Conservation (phyloP, 208 protist species). For the Porcisia hertigi region DNA sequence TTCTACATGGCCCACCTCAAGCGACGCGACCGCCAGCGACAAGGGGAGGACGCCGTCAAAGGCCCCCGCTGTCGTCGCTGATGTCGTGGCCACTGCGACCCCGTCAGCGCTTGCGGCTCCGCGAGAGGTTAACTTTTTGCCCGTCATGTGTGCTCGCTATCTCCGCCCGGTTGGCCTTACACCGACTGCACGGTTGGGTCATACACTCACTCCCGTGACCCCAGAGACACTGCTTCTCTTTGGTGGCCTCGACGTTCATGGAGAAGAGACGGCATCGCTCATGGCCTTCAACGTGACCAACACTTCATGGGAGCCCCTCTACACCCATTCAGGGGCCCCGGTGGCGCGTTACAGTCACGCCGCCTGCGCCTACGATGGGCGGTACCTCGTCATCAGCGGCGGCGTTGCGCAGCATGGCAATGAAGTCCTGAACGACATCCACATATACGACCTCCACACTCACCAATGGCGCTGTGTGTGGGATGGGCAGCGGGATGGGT, state of each 20-base stretch:
- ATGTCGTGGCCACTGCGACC: not conserved
- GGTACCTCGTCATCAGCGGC: conserved; percentile 74
- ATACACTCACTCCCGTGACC: conserved; percentile 66
- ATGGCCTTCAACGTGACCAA: conserved; percentile 66
- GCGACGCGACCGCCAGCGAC: not conserved
- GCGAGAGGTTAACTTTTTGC: conserved; percentile 80
- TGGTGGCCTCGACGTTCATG: conserved; percentile 60
- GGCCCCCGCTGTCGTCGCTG: not conserved
- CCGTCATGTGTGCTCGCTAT: conserved; percentile 81
- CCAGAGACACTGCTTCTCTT: conserved; percentile 56
- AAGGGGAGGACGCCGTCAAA: not conserved
- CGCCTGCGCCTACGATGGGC: conserved; percentile 63
- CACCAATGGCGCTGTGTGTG: conserved; percentile 72
- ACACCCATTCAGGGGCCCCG: conserved; percentile 33
- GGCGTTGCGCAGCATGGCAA: conserved; percentile 42
- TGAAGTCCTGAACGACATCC: conserved; percentile 54
- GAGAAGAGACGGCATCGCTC: conserved; percentile 43
- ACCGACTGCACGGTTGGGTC: conserved; percentile 65
- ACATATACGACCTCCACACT: conserved; percentile 61
- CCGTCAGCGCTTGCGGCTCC: not conserved
- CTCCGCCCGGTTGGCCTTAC: conserved; percentile 62
- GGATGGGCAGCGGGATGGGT: conserved; percentile 25
- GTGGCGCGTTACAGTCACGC: conserved; percentile 67
- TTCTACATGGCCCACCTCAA: conserved; percentile 1
- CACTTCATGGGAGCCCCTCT: conserved; percentile 71